These are phyloP conservation scores for Plasmodium cynomolgi DNA, from an alignment of 169 alveolate genomes.

Conservation along the genomic window DNA sequence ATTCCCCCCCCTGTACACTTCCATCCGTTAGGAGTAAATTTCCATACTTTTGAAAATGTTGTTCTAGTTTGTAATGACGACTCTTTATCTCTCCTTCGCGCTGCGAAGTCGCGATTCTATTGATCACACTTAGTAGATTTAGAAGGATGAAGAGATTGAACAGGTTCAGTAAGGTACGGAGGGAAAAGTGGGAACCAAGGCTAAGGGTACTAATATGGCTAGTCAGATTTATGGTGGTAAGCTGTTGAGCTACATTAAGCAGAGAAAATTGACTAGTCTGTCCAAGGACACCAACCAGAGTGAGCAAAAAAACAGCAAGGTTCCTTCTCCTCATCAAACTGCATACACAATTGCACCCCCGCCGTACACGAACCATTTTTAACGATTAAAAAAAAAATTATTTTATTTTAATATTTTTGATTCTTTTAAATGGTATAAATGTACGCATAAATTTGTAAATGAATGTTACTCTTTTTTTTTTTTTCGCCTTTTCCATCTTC, in stretches of 20 bases:
- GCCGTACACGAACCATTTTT: constrained; percentile 19
- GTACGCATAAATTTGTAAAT: not conserved
- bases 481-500: not conserved
- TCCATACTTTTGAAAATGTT: not conserved
- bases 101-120: not conserved
- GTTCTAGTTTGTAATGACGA: not conserved
- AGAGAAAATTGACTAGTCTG: not conserved
- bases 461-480: not conserved
- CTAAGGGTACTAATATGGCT: not conserved
- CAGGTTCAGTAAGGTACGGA: not conserved
- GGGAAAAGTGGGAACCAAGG: not conserved
- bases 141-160: not conserved
- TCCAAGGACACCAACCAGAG: not conserved
- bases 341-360: not conserved
- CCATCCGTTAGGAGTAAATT: not conserved
- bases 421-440: not conserved
- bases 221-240: not conserved
- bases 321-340: constrained; percentile 22
- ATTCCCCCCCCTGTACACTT: not conserved
- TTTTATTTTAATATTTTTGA: not conserved
- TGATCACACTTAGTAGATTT: not conserved
- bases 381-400: not conserved
- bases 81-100: not conserved
- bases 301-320: constrained; percentile 36
- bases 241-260: not conserved